Conservation (phyloP, 768 basidiomycete genomes). For the Pisolithus sp. region DNA sequence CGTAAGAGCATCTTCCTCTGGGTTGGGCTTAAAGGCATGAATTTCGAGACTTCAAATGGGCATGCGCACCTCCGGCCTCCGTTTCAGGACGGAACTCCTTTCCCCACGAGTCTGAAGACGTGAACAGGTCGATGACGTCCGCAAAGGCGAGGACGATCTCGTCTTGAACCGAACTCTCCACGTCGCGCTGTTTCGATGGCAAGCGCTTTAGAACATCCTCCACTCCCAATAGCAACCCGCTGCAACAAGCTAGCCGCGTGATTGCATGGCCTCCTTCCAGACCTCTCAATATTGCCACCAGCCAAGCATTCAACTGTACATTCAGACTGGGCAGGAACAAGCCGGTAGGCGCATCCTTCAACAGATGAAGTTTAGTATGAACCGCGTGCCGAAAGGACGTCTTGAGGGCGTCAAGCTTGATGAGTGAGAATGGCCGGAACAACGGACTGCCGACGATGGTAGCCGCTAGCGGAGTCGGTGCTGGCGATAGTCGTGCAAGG, state of each 20-base stretch:
- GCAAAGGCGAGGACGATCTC: constrained; percentile 66
- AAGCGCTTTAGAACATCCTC: constrained; percentile 40
- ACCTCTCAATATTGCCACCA: constrained; percentile 45
- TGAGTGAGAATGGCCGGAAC: constrained; percentile 25
- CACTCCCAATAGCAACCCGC: constrained; percentile 59
- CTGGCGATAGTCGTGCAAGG: constrained; percentile 20
- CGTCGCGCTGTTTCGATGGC: constrained; percentile 25
- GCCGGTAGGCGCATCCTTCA: constrained; percentile 24
- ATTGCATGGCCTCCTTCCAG: constrained; percentile 62
- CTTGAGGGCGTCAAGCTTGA: constrained; percentile 22
- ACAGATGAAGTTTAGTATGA: constrained; percentile 19
- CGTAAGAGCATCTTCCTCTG: constrained; percentile 37
- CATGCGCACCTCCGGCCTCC: constrained; percentile 34
- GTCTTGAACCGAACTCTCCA: constrained; percentile 47
- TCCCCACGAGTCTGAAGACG: constrained; percentile 48
- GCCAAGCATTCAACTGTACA: constrained; percentile 46
- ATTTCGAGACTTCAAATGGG: too few relatives aligned
- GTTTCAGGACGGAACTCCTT: constrained; percentile 57
- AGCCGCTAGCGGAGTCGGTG: constrained; percentile 29
- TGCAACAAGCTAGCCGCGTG: constrained; percentile 53
- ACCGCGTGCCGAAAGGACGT: constrained; percentile 28
- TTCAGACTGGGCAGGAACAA: constrained; percentile 31
- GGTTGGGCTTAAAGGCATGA: constrained; percentile 4
- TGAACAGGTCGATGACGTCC: constrained; percentile 63
- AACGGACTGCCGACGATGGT: constrained; percentile 26